Evolutionary conservation across 148 eudicot genomes (phyloP).

Genomic region (Diospyros kaki): DNA sequence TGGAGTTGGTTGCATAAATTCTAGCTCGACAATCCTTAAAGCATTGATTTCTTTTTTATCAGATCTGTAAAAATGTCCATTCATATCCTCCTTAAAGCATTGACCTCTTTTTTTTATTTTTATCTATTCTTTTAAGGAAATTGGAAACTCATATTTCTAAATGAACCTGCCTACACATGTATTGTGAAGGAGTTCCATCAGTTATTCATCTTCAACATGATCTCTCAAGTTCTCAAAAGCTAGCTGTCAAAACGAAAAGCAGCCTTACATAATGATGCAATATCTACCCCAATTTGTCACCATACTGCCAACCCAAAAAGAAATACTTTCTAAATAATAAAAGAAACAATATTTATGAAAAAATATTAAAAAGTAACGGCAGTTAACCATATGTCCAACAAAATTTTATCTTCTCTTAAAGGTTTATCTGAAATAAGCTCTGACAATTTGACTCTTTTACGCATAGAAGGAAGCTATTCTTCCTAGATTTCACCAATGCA

Average conservation of each 20-base stretch:
- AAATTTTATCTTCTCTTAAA: not conserved
- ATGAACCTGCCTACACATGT: not conserved
- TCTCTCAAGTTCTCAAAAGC: not conserved
- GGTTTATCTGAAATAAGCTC: not conserved
- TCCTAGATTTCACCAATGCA: not conserved
- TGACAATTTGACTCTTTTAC: not conserved
- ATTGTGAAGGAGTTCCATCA: slow-evolving; percentile 5
- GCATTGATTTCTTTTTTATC: not conserved
- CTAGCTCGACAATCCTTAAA: too few species aligned
- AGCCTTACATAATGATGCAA: too few species aligned
- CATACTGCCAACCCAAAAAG: too few species aligned
- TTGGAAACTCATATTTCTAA: not conserved
- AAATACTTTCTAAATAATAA: not conserved
- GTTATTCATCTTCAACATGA: not conserved
- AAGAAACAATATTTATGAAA: not conserved
- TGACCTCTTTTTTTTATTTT: too few species aligned
- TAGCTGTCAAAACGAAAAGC: not conserved
- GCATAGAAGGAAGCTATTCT: not conserved
- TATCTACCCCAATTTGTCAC: too few species aligned
- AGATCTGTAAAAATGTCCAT: not conserved
- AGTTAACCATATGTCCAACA: not conserved
- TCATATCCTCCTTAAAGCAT: not conserved
- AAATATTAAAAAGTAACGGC: not conserved
- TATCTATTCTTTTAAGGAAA: not conserved
- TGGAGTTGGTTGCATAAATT: too few species aligned